A percentile compares a stretch with the other conserved stretches of the same genome.
phyloP scores from a whole-genome alignment of 2,329 filamentous ascomycete species.

The Ophiostoma piceae region DNA sequence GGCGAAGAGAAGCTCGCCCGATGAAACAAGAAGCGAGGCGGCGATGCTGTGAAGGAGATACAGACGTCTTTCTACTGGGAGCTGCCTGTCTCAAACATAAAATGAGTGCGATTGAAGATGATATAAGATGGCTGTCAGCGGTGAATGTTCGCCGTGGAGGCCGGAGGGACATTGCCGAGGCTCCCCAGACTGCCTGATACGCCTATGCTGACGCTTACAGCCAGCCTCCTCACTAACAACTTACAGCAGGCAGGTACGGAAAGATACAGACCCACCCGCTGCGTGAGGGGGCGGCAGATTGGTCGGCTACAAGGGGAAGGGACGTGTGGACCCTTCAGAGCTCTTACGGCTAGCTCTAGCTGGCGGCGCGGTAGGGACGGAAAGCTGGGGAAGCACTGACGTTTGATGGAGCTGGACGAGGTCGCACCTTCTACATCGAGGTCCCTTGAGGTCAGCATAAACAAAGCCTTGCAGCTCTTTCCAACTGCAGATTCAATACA shows the following conservation, averaged over 20 bases:
- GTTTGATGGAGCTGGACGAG: not conserved
- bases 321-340: not conserved
- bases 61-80: not conserved
- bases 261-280: not conserved
- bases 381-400: constrained; percentile 9
- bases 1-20: not conserved
- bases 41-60: not conserved
- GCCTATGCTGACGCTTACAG: not conserved
- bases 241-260: not conserved
- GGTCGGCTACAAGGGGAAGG: not conserved
- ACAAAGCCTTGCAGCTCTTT: not conserved
- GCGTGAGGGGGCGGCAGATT: constrained; percentile 7
- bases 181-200: not conserved
- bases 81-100: not conserved
- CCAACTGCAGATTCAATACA: not conserved
- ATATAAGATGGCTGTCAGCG: not conserved
- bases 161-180: constrained; percentile 11
- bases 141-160: not conserved
- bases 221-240: not conserved
- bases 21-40: constrained; percentile 11
- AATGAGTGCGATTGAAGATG: not conserved
- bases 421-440: not conserved
- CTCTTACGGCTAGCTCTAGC: not conserved
- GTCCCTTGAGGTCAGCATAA: no score
- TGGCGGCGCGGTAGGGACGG: not conserved